Evolutionary conservation across 129 eudicot species (phyloP), one percentile per base, ranked within the genome.

Genomic region (Pittosporum tobira): DNA sequence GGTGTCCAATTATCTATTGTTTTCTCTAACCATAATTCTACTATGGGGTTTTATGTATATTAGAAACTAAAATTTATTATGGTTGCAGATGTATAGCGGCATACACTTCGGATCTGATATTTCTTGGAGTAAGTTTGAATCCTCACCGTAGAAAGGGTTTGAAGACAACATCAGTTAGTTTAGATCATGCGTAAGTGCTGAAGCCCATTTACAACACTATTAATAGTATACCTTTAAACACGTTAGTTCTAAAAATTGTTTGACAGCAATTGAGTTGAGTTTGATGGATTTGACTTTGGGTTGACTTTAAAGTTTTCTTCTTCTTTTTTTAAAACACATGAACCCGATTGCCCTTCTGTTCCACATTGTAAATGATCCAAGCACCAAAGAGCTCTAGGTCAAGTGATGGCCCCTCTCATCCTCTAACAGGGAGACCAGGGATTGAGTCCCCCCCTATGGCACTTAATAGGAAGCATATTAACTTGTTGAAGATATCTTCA

Each of bases 161-260:
- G 71, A 87, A 71, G 80, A 71, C 87, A 28, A 11, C 81, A 46
- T 71, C 80, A 34, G 57, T 93, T 62, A 93, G 96, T 81, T 73
- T 93, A 61, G 94, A 87, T 75, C 99, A 93, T 73, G 79, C 99
- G 99, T 87, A 65, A 87, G 99, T 82, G 38, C 38, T 22, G 45
- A 22, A 30, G n/a, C 8, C 27, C 45, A 4, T 28, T 36, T 21
- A 56, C 44, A 56, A 38, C 26, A 56, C 10, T 56, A 31, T 19
- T 44, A 44, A 13, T 44, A n/a, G 20, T 15, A n/a, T 44, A 13
- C 48, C 20, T n/a, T n/a, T n/a, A n/a, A n/a, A n/a, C n/a, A n/a
- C n/a, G n/a, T n/a, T n/a, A n/a, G 11, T 15, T 20, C 24, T 20
- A 20, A 34, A 34, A 34, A 34, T 6, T 48, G 24, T 7, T 25